Base-by-base conservation (phyloP, 805 yeast species). In the Yamadazyma scolyti region DNA sequence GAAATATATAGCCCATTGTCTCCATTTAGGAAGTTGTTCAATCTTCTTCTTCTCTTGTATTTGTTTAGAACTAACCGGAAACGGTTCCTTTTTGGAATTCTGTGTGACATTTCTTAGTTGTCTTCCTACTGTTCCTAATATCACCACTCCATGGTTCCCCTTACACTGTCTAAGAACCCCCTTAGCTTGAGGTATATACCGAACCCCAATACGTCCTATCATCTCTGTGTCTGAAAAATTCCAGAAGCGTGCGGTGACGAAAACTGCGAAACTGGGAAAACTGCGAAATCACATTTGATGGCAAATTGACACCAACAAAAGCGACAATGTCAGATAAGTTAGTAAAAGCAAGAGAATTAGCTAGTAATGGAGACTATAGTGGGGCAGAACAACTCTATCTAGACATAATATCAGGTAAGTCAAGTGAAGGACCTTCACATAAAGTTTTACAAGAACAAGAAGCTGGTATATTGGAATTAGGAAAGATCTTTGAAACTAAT, bases 391-490 rank as follows among this genome's bases (percentile, higher is more conserved):
- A 57, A 20, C 57, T 72, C 19, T 87, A 81, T 56, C 52, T 64
- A 33, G 64, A 66, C 32, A 60, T 85, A 12, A 46, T 52, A 5
- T 16, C 36, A 6, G 38, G 35, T 10, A 38, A 40, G 14, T 34
- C 27, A 16, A 25, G 34, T 9, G 30, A 45, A 16, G 41, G 18
- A 3, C 33, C 45, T 2, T 30, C 53, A 28, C 54, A 56, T 34
- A 42, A 41, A 16, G 23, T 31, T 23, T 46, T 65, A 35, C 69
- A 61, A 39, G 66, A 63, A 39, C 70, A 65, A 57, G 96, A 88
- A 52, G 44, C 66, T 8, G 79, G 93, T 20, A 77, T 90, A 27
- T 53, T 77, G 29, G 93, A 82, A 48, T 68, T 90, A 45, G 96
- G 95, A 20, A 68, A 71, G 36, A 53, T 88, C 19, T 89, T 84